Percentiles rank a stretch among this genome's conserved stretches.
These are phyloP conservation scores for Aspergillus uvarum DNA, from an alignment of 2,329 filamentous ascomycete species.

Conservation along the genomic window DNA sequence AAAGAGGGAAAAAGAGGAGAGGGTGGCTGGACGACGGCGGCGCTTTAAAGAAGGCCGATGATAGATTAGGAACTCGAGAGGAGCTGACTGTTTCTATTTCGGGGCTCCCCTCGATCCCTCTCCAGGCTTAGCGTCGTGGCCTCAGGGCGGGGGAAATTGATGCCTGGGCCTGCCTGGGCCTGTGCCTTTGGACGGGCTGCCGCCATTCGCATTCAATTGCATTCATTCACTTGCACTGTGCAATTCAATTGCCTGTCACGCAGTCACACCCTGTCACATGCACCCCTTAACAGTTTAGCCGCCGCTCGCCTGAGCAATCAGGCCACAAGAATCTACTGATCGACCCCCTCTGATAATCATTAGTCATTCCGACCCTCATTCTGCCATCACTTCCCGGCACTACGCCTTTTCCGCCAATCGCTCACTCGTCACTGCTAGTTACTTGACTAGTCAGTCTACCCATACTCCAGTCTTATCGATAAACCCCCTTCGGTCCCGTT, in stretches of 20 bases:
- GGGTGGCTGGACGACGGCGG: slow-evolving; percentile 24
- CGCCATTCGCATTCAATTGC: no score
- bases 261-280: slow-evolving; percentile 19
- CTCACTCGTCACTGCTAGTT: not conserved
- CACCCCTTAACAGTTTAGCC: slow-evolving; percentile 3
- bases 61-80: slow-evolving; percentile 13
- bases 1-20: slow-evolving; percentile 15
- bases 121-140: slow-evolving; percentile 24
- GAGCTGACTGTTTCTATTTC: slow-evolving; percentile 37
- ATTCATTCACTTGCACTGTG: no score
- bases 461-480: slow-evolving; percentile 25
- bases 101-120: slow-evolving; percentile 25
- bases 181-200: no score
- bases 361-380: not conserved
- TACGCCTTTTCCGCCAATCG: not conserved
- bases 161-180: slow-evolving; percentile 13
- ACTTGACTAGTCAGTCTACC: no score
- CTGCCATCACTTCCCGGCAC: not conserved
- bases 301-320: not conserved
- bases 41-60: slow-evolving; percentile 22
- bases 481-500: slow-evolving; percentile 15
- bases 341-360: not conserved
- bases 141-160: slow-evolving; percentile 29
- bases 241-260: not conserved
- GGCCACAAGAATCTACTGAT: slow-evolving; percentile 6